phyloP scores from a whole-genome alignment of 1,284 basidiomycete genomes.

The Tilletia caries region DNA sequence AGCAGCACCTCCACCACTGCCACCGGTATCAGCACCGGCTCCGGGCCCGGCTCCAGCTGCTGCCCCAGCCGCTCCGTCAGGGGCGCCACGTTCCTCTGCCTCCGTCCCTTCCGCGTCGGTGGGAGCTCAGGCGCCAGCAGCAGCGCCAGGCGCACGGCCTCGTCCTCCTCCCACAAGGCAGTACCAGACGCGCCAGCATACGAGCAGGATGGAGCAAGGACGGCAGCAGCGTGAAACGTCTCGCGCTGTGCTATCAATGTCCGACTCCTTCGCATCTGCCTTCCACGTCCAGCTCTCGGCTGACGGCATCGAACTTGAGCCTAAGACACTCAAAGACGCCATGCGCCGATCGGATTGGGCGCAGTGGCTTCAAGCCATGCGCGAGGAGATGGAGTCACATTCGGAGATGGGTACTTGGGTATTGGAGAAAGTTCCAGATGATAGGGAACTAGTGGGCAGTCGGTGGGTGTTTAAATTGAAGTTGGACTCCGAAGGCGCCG shows the following conservation, averaged over 20 bases:
- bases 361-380: conserved; percentile 49
- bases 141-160: neutral
- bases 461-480: conserved; percentile 57
- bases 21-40: neutral
- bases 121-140: neutral
- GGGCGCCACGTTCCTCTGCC: neutral
- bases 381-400: conserved; percentile 46
- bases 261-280: neutral
- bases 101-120: too few species aligned
- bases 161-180: too few species aligned
- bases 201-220: neutral
- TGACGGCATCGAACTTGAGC: conserved; percentile 14
- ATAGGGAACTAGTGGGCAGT: conserved; percentile 39
- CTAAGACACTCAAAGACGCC: conserved; percentile 40
- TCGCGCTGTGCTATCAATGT: neutral
- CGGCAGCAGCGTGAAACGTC: neutral
- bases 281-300: neutral
- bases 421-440: conserved; percentile 35
- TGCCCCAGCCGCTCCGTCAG: too few species aligned
- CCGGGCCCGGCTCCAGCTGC: too few species aligned
- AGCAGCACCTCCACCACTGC: neutral
- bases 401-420: conserved; percentile 40
- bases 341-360: conserved; percentile 35
- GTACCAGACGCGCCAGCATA: neutral
- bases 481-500: conserved; percentile 45